A percentile compares a stretch with the other conserved stretches of the same genome.
phyloP scores from a whole-genome alignment of 1,284 basidiomycete genomes.

The Phellinidium pouzarii region DNA sequence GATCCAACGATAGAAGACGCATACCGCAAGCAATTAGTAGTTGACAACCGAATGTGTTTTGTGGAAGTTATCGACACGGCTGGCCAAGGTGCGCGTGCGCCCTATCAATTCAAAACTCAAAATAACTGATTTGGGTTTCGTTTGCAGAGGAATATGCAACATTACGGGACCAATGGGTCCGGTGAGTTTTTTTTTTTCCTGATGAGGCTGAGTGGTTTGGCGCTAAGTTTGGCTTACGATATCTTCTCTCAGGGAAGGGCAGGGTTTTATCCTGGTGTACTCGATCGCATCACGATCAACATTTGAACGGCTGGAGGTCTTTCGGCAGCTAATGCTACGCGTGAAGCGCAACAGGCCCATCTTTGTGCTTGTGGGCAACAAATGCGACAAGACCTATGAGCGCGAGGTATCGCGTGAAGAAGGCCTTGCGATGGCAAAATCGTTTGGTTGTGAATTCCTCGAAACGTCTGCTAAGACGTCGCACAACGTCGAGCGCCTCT shows the following conservation, averaged over 20 bases:
- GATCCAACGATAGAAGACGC: constrained; percentile 95
- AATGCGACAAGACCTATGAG: constrained; percentile 80
- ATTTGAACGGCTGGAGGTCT: constrained; percentile 91
- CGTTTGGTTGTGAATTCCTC: constrained; percentile 91
- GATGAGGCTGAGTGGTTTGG: neutral
- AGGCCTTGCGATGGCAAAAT: constrained; percentile 77
- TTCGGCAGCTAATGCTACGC: constrained; percentile 90
- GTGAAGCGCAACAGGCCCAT: constrained; percentile 86
- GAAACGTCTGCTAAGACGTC: constrained; percentile 96
- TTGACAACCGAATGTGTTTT: constrained; percentile 88
- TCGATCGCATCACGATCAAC: constrained; percentile 93
- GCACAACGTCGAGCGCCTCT: constrained; percentile 91
- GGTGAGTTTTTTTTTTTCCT: constrained; percentile 46
- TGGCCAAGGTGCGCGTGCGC: constrained; percentile 69
- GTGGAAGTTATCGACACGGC: constrained; percentile 93
- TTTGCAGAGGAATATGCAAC: constrained; percentile 89
- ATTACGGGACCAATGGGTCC: constrained; percentile 97
- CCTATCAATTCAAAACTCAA: constrained; percentile 8
- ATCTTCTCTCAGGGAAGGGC: constrained; percentile 70
- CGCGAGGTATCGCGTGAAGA: constrained; percentile 88
- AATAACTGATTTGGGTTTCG: constrained; percentile 13
- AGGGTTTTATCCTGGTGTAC: constrained; percentile 98
- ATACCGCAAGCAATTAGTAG: constrained; percentile 86
- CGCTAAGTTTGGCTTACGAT: neutral
- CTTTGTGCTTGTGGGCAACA: constrained; percentile 90